Percentiles rank a stretch among this genome's conserved stretches.
These are phyloP conservation scores for Fusarium haematococcum DNA, from an alignment of 2,329 filamentous ascomycete species.

Conservation along the genomic window DNA sequence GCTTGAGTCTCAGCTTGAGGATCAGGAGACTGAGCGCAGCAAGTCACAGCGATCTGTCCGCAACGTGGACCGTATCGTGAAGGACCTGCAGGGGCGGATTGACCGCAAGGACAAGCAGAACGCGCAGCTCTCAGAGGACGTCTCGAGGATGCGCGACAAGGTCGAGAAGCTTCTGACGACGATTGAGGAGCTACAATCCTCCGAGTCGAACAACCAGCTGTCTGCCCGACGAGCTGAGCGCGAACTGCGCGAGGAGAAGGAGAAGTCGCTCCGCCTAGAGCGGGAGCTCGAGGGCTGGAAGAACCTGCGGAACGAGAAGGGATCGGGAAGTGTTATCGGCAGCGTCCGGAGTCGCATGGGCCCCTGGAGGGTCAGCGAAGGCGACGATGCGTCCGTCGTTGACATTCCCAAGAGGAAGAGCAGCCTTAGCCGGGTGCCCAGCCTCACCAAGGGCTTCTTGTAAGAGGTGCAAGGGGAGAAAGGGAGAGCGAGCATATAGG, in stretches of 20 bases:
- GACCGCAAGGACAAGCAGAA: slow-evolving; percentile 94
- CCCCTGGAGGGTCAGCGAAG: slow-evolving; percentile 52
- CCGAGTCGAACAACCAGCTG: slow-evolving; percentile 85
- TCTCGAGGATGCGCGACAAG: slow-evolving; percentile 88
- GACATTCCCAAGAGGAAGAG: slow-evolving; percentile 75
- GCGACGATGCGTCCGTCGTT: slow-evolving; percentile 55
- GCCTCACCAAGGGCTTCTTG: slow-evolving; percentile 83
- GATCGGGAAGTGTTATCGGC: slow-evolving; percentile 60
- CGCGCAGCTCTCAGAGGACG: slow-evolving; percentile 82
- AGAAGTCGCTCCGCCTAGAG: slow-evolving; percentile 84
- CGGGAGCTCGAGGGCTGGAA: slow-evolving; percentile 89
- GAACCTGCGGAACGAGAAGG: slow-evolving; percentile 76
- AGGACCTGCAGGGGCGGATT: slow-evolving; percentile 91
- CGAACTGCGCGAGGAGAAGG: slow-evolving; percentile 88
- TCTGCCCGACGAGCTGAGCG: slow-evolving; percentile 87
- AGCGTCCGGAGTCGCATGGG: slow-evolving; percentile 53
- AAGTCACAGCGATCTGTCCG: slow-evolving; percentile 89
- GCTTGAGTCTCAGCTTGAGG: slow-evolving; percentile 89
- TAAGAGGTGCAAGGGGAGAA: slow-evolving; percentile 62
- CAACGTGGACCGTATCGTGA: slow-evolving; percentile 93
- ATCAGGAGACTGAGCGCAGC: slow-evolving; percentile 81
- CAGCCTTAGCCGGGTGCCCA: slow-evolving; percentile 72
- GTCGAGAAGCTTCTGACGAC: slow-evolving; percentile 88
- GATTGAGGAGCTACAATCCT: slow-evolving; percentile 93
- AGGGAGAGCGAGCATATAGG: slow-evolving; percentile 16